A percentile compares a stretch with the other conserved stretches of the same genome.
Evolutionary conservation across 352 stramenopile species (phyloP).

Genomic region (Pilasporangium apinafurcum): DNA sequence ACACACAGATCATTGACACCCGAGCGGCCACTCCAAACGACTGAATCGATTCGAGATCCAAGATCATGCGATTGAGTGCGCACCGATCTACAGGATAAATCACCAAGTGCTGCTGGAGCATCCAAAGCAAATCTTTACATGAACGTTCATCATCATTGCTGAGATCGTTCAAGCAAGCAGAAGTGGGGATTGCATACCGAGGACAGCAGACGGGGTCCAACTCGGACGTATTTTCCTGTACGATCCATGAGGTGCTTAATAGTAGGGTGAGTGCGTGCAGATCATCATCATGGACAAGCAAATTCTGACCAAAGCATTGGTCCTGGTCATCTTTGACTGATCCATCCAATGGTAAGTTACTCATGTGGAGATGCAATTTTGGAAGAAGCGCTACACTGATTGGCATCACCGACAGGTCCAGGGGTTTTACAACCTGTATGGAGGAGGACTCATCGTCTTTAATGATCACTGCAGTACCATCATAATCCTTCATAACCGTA

Average conservation of each 20-base stretch:
- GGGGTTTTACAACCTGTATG: no score
- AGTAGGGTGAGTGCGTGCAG: constrained; percentile 22
- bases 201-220: constrained; percentile 27
- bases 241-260: constrained; percentile 17
- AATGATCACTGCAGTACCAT: no score
- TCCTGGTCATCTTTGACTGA: neutral
- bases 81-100: constrained; percentile 8
- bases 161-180: neutral
- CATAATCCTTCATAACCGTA: no score
- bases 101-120: constrained; percentile 31
- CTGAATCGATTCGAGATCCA: constrained; percentile 21
- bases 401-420: no score
- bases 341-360: no score
- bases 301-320: no score
- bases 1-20: constrained; percentile 16
- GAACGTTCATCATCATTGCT: neutral
- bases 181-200: constrained; percentile 19
- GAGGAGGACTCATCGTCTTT: no score
- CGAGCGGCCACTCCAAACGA: constrained; percentile 16
- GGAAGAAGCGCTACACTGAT: no score
- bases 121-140: constrained; percentile 29
- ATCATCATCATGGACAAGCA: constrained; percentile 5
- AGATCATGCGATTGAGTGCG: constrained; percentile 17
- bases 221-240: constrained; percentile 25
- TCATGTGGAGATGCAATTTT: no score